These are phyloP conservation scores for Vinca minor DNA, from an alignment of 257 asterid genomes.

Conservation along the genomic window DNA sequence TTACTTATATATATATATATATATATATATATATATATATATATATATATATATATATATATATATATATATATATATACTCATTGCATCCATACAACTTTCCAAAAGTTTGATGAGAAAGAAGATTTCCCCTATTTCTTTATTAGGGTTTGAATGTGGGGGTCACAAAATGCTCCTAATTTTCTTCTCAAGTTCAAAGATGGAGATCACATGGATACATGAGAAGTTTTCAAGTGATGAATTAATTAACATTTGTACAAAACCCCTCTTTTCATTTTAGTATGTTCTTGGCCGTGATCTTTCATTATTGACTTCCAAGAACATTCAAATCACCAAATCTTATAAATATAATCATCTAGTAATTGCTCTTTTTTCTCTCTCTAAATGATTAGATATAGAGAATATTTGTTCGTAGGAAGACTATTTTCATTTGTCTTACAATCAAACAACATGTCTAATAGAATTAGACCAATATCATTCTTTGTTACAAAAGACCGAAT, in stretches of 20 bases:
- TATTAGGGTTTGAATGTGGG: not conserved
- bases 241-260: no score
- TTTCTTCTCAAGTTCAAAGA: slow-evolving; percentile 12
- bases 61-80: slow-evolving; percentile 10
- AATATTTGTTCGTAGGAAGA: not conserved
- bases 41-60: no score
- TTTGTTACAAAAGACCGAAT: no score
- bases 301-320: slow-evolving; percentile 11
- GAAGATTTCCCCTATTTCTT: not conserved
- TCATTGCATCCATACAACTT: slow-evolving; percentile 21
- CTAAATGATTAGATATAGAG: not conserved
- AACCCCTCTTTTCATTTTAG: no score
- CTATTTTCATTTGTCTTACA: slow-evolving; percentile 1
- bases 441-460: not conserved
- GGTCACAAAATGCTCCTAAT: slow-evolving; percentile 7
- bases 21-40: no score
- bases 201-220: slow-evolving; percentile 37
- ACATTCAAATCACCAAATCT: slow-evolving; percentile 4
- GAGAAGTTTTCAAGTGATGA: slow-evolving; percentile 16
- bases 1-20: no score
- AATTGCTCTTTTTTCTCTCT: not conserved
- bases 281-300: slow-evolving; percentile 7
- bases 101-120: slow-evolving; percentile 18
- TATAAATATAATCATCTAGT: slow-evolving; percentile 1
- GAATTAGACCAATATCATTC: not conserved